phyloP scores from a whole-genome alignment of 768 basidiomycete species.

The Lepiota subincarnata region DNA sequence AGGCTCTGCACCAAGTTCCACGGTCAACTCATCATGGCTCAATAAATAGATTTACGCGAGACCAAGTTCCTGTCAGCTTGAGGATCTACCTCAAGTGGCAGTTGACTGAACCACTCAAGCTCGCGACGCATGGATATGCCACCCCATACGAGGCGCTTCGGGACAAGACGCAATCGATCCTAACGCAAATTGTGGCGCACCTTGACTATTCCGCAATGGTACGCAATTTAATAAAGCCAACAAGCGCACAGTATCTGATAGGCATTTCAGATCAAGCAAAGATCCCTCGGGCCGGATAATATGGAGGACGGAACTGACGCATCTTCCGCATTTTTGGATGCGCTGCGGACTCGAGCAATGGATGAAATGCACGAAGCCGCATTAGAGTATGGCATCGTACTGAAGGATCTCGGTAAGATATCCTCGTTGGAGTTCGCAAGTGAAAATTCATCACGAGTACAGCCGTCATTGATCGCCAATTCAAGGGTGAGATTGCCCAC shows the following conservation, averaged over 20 bases:
- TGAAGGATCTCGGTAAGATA: constrained; percentile 69
- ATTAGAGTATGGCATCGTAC: constrained; percentile 75
- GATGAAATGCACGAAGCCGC: constrained; percentile 83
- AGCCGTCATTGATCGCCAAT: constrained; percentile 85
- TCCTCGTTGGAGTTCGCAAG: background rate
- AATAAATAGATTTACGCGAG: constrained; percentile 64
- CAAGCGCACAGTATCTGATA: background rate
- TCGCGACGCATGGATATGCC: constrained; percentile 80
- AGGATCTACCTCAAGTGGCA: constrained; percentile 84
- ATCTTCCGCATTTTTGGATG: constrained; percentile 77
- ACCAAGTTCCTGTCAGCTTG: constrained; percentile 81
- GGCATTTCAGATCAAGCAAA: constrained; percentile 63
- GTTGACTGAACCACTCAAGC: constrained; percentile 48
- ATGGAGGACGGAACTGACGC: constrained; percentile 66
- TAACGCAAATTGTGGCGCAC: constrained; percentile 84
- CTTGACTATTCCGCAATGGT: constrained; percentile 48
- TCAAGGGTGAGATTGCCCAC: constrained; percentile 83
- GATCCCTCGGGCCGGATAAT: constrained; percentile 71
- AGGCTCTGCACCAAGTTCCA: background rate
- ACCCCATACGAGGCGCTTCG: constrained; percentile 76
- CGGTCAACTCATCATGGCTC: background rate
- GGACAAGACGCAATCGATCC: constrained; percentile 84
- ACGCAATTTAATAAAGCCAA: constrained; percentile 1
- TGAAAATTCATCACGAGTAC: constrained; percentile 4
- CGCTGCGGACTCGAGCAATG: constrained; percentile 78